Evolutionary conservation across 805 yeast genomes (phyloP).

Genomic region (Wickerhamomyces alni): DNA sequence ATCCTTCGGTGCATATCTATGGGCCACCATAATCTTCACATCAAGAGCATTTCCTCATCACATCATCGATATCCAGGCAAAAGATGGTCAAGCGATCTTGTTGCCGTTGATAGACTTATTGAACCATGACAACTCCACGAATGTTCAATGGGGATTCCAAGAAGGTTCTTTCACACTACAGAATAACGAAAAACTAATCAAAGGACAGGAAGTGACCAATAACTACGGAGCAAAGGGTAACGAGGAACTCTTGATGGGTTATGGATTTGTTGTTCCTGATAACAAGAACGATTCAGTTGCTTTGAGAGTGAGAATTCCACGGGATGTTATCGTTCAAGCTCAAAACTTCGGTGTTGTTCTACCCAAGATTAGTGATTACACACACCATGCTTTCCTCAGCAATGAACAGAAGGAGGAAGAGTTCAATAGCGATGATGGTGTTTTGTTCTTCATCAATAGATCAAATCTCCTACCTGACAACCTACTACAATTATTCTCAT

Average conservation of each 20-base stretch:
- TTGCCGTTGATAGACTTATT: conserved; percentile 74
- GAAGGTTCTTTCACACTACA: conserved; percentile 16
- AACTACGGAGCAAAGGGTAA: conserved; percentile 91
- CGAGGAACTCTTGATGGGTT: conserved; percentile 77
- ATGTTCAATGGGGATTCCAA: conserved; percentile 58
- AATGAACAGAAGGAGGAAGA: conserved; percentile 10
- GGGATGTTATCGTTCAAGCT: conserved; percentile 24
- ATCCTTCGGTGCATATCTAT: conserved; percentile 59
- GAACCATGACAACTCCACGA: conserved; percentile 60
- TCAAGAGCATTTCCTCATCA: conserved; percentile 78
- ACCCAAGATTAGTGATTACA: conserved; percentile 33
- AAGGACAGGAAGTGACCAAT: conserved; percentile 52
- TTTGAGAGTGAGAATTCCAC: conserved; percentile 48
- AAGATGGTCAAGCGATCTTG: conserved; percentile 49
- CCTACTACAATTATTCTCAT: conserved; percentile 27
- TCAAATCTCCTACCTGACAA: conserved; percentile 15
- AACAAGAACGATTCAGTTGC: conserved; percentile 62
- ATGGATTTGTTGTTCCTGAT: conserved; percentile 53
- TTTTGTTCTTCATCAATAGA: conserved; percentile 28
- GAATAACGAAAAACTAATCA: conserved; percentile 8
- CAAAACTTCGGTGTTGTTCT: conserved; percentile 29
- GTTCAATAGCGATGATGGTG: conserved; percentile 22
- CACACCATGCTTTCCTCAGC: conserved; percentile 30
- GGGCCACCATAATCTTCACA: conserved; percentile 68
- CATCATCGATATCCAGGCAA: conserved; percentile 29